phyloP scores from a whole-genome alignment of 768 basidiomycete species.

The Dictyophora rubrovolvata region DNA sequence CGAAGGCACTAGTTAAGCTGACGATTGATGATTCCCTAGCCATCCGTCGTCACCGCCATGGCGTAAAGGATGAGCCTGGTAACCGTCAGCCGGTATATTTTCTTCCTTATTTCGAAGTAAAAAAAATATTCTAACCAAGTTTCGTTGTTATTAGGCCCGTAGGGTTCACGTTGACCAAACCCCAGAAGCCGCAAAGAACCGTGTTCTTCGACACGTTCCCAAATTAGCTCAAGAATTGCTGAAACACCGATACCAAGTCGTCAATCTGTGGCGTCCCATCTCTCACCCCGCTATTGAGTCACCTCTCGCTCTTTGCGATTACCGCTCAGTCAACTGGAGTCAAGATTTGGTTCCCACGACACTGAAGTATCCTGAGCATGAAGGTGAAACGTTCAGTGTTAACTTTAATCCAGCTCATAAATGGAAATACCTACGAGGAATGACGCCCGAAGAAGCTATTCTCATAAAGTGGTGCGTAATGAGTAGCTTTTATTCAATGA shows the following conservation, averaged over 20 bases:
- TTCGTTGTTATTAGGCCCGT: conserved; percentile 12
- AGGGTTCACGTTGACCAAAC: conserved; percentile 40
- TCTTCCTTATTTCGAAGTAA: background rate
- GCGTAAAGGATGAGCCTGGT: conserved; percentile 24
- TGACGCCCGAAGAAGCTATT: conserved; percentile 35
- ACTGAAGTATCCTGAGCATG: conserved; percentile 31
- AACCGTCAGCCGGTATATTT: conserved; percentile 31
- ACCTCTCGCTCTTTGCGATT: conserved; percentile 42
- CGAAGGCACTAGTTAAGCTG: background rate
- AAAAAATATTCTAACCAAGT: background rate
- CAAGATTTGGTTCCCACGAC: conserved; percentile 29
- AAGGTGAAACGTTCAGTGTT: conserved; percentile 35
- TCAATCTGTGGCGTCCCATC: conserved; percentile 50
- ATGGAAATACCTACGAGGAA: conserved; percentile 38
- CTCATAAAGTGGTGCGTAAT: conserved; percentile 32
- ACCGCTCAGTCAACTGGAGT: conserved; percentile 27
- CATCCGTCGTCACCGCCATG: conserved; percentile 32
- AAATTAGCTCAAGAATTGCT: conserved; percentile 29
- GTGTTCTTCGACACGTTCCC: conserved; percentile 36
- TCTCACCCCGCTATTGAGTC: conserved; percentile 35
- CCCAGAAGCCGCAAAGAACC: conserved; percentile 25
- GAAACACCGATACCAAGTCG: conserved; percentile 38
- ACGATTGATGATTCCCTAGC: conserved; percentile 20
- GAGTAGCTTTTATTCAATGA: too few species aligned
- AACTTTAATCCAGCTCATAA: conserved; percentile 28